These are phyloP conservation scores for Cunninghamia lanceolata DNA, from an alignment of 75 land plant genomes.

Conservation along the genomic window DNA sequence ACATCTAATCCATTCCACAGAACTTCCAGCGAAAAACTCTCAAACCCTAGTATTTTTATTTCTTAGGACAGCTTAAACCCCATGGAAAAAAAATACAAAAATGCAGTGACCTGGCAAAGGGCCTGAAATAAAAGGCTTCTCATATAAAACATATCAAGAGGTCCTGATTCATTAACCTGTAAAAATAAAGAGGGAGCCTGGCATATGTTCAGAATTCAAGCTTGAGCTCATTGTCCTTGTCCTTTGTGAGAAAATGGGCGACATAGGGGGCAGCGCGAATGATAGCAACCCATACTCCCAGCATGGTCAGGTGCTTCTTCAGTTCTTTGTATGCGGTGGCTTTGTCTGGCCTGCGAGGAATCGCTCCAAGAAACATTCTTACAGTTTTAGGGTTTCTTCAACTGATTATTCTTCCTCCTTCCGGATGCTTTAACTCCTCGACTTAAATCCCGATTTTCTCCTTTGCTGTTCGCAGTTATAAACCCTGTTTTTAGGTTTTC, in stretches of 20 bases:
- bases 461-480: neutral
- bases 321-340: slow-evolving; percentile 67
- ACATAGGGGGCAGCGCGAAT: slow-evolving; percentile 63
- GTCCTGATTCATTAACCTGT: neutral
- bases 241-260: slow-evolving; percentile 41
- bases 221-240: slow-evolving; percentile 29
- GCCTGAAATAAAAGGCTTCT: neutral
- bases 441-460: neutral
- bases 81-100: neutral
- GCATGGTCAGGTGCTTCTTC: slow-evolving; percentile 43
- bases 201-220: slow-evolving; percentile 25
- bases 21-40: neutral
- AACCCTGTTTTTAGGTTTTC: too few relatives aligned
- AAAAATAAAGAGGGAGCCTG: neutral
- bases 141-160: neutral
- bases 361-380: slow-evolving; percentile 46
- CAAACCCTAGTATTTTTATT: neutral
- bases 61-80: neutral
- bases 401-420: neutral
- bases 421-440: neutral
- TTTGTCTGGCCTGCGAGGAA: slow-evolving; percentile 77
- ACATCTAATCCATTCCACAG: neutral
- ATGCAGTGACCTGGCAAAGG: neutral
- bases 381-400: neutral
- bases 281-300: slow-evolving; percentile 60